Percentiles rank a stretch among this genome's conserved stretches.
Evolutionary conservation across 148 eudicot genomes (phyloP).

Genomic region (Amaranthus hypochondriacus): DNA sequence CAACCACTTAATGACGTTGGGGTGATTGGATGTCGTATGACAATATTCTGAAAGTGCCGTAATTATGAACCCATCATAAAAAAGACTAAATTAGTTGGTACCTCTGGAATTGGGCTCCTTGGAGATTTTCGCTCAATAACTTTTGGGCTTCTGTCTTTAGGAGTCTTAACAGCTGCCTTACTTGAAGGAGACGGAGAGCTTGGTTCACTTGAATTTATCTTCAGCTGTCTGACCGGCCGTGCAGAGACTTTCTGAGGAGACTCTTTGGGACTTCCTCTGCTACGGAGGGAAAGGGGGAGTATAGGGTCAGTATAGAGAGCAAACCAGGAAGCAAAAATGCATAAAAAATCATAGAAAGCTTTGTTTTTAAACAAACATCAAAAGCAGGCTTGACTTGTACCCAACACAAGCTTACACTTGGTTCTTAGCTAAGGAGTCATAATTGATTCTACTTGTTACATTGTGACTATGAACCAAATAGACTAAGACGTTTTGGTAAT

Average conservation of each 20-base stretch:
- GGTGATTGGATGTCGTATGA: not conserved
- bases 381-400: not conserved
- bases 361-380: not conserved
- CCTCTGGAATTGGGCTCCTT: conserved; percentile 62
- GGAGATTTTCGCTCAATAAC: conserved; percentile 58
- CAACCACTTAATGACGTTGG: too few relatives aligned
- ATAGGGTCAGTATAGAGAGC: not conserved
- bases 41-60: not conserved
- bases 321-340: not conserved
- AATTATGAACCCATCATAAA: not conserved
- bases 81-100: conserved; percentile 14
- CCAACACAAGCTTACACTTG: not conserved
- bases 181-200: conserved; percentile 49
- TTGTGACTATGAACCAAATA: not conserved
- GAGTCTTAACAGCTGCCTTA: conserved; percentile 36
- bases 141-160: conserved; percentile 65
- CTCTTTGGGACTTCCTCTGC: conserved; percentile 54
- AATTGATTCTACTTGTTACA: too few relatives aligned
- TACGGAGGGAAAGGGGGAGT: not conserved
- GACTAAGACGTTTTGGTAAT: too few relatives aligned
- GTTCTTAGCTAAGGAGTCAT: not conserved
- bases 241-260: conserved; percentile 52
- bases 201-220: conserved; percentile 38
- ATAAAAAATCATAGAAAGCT: not conserved
- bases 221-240: conserved; percentile 53